Percentiles rank a stretch among this genome's conserved stretches.
phyloP scores from a whole-genome alignment of 2,329 filamentous ascomycete species.

The Thelonectria discophora region DNA sequence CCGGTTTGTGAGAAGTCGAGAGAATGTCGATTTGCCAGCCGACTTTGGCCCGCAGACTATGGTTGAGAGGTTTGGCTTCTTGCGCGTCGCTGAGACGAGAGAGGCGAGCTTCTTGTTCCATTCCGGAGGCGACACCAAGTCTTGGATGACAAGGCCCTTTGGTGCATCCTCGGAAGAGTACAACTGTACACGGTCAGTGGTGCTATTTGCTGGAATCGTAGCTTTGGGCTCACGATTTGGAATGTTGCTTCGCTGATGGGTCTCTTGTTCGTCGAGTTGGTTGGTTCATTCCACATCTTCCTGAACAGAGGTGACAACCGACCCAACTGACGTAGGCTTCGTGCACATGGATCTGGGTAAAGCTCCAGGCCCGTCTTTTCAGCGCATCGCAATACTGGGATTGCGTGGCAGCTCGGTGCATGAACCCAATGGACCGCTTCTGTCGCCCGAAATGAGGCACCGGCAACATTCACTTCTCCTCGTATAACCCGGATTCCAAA shows the following conservation, averaged over 20 bases:
- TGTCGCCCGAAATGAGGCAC: constrained; percentile 66
- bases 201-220: background rate
- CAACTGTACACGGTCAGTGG: constrained; percentile 53
- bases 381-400: constrained; percentile 70
- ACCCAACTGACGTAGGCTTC: constrained; percentile 62
- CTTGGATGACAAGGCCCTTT: constrained; percentile 59
- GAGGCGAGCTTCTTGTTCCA: constrained; percentile 69
- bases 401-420: constrained; percentile 73
- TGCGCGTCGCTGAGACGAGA: constrained; percentile 47
- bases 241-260: constrained; percentile 48
- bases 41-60: constrained; percentile 76
- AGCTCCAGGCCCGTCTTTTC: constrained; percentile 64
- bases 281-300: constrained; percentile 68
- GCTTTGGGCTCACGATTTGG: constrained; percentile 56
- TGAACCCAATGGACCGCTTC: constrained; percentile 64
- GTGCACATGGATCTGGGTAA: constrained; percentile 59
- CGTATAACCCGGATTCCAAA: constrained; percentile 70
- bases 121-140: constrained; percentile 64
- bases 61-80: constrained; percentile 51
- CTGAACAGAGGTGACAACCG: constrained; percentile 72
- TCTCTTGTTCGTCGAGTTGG: constrained; percentile 33
- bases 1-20: constrained; percentile 71
- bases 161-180: constrained; percentile 63
- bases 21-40: constrained; percentile 80
- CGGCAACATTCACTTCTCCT: constrained; percentile 72